Conservation (phyloP, 2,329 filamentous ascomycete genomes). For the Penicillium verrucosum region DNA sequence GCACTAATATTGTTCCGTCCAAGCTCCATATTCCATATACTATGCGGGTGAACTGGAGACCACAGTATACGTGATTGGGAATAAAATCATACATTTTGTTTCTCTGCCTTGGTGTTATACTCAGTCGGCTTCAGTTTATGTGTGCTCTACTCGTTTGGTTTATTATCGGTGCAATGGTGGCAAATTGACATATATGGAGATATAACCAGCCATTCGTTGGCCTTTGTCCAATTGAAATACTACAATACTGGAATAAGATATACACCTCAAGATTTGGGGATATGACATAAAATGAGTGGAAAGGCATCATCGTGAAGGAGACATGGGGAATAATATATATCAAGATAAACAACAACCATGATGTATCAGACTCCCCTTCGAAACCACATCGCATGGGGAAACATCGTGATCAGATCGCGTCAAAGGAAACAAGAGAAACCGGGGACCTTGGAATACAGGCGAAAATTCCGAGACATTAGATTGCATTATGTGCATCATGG, state of each 20-base stretch:
- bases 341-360: neutral
- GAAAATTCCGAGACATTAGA: constrained; percentile 18
- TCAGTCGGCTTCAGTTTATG: neutral
- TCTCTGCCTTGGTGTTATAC: accelerated
- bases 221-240: neutral
- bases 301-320: constrained; percentile 4
- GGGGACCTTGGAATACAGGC: constrained; percentile 8
- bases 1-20: constrained; percentile 24
- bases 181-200: neutral
- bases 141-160: neutral
- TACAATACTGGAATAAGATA: neutral
- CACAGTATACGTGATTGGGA: neutral
- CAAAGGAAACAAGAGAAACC: constrained; percentile 11
- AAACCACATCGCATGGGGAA: neutral
- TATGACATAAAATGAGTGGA: neutral
- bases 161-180: too few relatives aligned
- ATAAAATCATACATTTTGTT: neutral
- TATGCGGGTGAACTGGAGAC: neutral
- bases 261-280: neutral
- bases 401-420: constrained; percentile 13
- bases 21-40: neutral
- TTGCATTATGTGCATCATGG: constrained; percentile 24
- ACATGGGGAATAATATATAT: constrained; percentile 10
- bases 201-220: neutral
- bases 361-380: constrained; percentile 1